Conservation (phyloP, 768 basidiomycete species). For the Mycena pura region DNA sequence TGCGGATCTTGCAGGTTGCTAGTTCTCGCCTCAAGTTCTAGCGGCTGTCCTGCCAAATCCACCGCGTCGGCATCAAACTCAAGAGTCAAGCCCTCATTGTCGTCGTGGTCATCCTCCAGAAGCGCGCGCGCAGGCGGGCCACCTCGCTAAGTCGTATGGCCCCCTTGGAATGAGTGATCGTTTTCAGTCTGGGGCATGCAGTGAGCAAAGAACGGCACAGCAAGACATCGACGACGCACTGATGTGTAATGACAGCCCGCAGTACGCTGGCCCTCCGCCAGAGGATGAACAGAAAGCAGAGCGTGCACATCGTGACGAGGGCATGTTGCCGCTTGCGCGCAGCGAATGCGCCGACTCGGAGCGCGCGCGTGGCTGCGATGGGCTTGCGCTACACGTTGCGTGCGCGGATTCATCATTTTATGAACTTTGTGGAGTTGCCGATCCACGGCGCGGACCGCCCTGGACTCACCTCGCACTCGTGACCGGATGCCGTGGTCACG, state of each 20-base stretch:
- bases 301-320: conserved; percentile 64
- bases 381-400: too few species aligned
- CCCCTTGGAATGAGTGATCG: conserved; percentile 59
- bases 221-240: conserved; percentile 52
- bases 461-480: too few species aligned
- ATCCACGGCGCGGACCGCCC: too few species aligned
- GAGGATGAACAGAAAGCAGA: conserved; percentile 64
- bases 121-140: conserved; percentile 75
- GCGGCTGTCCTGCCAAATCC: too few species aligned
- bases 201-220: background rate
- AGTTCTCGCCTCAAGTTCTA: too few species aligned
- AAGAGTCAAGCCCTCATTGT: conserved; percentile 40
- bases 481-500: too few species aligned
- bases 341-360: too few species aligned
- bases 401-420: too few species aligned
- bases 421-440: too few species aligned
- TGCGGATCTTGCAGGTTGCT: too few species aligned
- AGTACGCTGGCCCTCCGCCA: conserved; percentile 67
- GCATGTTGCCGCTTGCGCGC: conserved; percentile 58
- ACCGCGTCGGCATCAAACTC: too few species aligned
- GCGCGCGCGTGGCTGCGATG: too few species aligned
- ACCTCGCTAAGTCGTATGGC: conserved; percentile 69
- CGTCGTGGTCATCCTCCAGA: conserved; percentile 63
- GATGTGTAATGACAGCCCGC: conserved; percentile 66
- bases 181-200: conserved; percentile 65